Conservation (phyloP, 345 rosid genomes). For the Boechera divaricarpa region DNA sequence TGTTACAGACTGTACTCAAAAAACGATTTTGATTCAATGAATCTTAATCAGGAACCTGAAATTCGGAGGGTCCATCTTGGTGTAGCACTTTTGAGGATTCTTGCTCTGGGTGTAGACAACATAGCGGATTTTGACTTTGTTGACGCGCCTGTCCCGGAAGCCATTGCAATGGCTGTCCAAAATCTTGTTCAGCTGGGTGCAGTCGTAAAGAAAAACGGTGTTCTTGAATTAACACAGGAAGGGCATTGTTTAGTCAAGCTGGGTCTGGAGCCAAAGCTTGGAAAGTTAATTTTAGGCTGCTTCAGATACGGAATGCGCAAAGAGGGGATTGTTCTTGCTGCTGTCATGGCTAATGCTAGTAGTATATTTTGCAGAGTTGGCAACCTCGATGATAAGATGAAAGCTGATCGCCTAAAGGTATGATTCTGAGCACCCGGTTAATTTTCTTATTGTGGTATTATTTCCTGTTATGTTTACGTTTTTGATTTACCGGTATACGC, state of each 20-base stretch:
- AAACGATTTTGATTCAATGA: conserved; percentile 62
- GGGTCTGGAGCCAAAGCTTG: conserved; percentile 92
- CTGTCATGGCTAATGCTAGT: conserved; percentile 86
- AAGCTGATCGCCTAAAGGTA: conserved; percentile 78
- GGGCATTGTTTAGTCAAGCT: conserved; percentile 74
- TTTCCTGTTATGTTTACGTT: neutral
- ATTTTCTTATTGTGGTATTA: neutral
- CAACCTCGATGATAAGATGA: conserved; percentile 63
- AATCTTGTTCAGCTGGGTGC: conserved; percentile 88
- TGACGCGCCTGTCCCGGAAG: conserved; percentile 78
- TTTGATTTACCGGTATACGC: neutral
- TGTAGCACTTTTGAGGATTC: conserved; percentile 82
- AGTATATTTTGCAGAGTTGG: conserved; percentile 94
- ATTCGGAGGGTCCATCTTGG: conserved; percentile 93
- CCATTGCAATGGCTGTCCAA: conserved; percentile 70
- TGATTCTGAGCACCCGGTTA: conserved; percentile 14
- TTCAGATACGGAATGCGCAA: conserved; percentile 56
- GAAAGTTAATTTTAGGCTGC: conserved; percentile 76
- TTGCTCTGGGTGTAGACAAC: conserved; percentile 69
- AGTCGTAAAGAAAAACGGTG: conserved; percentile 50
- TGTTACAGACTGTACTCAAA: conserved; percentile 80
- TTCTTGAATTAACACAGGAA: conserved; percentile 65
- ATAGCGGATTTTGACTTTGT: conserved; percentile 77
- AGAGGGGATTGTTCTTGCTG: conserved; percentile 92
- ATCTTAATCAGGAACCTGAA: conserved; percentile 77